Evolutionary conservation across 2,329 filamentous ascomycete species (phyloP).

Genomic region (Exophiala aquamarina): DNA sequence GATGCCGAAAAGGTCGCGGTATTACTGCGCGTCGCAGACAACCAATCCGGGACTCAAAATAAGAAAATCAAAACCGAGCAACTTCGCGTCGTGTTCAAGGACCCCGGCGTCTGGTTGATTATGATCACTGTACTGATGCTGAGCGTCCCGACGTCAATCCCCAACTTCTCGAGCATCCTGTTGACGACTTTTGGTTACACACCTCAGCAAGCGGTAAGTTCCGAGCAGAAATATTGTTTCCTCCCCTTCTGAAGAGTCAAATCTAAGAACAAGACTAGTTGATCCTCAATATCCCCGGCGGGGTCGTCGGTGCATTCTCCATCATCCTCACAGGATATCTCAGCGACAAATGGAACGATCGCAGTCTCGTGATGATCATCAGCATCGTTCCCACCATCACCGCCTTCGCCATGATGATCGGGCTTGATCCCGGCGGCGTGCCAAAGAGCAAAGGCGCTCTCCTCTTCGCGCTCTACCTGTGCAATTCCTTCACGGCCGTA

Average conservation of each 20-base stretch:
- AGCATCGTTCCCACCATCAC: slow-evolving; percentile 49
- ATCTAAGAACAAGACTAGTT: too few relatives aligned
- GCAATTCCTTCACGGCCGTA: slow-evolving; percentile 42
- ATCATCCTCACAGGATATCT: slow-evolving; percentile 42
- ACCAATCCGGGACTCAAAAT: slow-evolving; percentile 54
- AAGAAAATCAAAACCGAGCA: slow-evolving; percentile 51
- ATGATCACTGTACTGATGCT: slow-evolving; percentile 16
- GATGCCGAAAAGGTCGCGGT: slow-evolving; percentile 39
- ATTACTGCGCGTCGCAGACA: slow-evolving; percentile 46
- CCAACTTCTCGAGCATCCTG: slow-evolving; percentile 45
- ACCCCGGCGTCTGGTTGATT: slow-evolving; percentile 53
- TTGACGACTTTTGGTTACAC: slow-evolving; percentile 46
- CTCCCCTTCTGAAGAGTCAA: too few relatives aligned
- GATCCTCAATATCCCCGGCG: slow-evolving; percentile 46
- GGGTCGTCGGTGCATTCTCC: slow-evolving; percentile 44
- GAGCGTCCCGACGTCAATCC: slow-evolving; percentile 11
- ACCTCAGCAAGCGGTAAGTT: slow-evolving; percentile 36
- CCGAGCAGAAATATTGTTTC: too few relatives aligned
- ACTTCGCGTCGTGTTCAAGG: slow-evolving; percentile 44
- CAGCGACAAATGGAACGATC: slow-evolving; percentile 41
- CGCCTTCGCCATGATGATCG: slow-evolving; percentile 37
- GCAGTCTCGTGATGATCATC: slow-evolving; percentile 44
- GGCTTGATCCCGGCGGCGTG: slow-evolving; percentile 31
- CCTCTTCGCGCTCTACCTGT: slow-evolving; percentile 45
- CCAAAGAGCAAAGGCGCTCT: slow-evolving; percentile 42